Evolutionary conservation across 768 basidiomycete species (phyloP), one percentile per base, ranked within the genome.

Genomic region (Baorangia bicolor): DNA sequence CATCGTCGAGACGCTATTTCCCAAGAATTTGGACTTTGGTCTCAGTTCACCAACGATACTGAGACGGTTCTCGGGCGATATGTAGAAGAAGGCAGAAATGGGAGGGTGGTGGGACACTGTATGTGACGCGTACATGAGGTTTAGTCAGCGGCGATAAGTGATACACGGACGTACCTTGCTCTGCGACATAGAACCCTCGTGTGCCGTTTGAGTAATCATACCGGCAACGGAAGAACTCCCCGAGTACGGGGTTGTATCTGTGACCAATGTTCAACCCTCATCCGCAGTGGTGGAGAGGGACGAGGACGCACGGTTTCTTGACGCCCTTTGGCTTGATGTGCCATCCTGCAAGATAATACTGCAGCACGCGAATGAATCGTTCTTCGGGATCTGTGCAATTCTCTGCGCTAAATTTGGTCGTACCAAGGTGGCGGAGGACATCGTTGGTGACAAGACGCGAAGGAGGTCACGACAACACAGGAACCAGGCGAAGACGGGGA

Each of bases 311-410:
- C 85, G 96, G 96, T 75, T 99, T 99, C 88, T 99, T 99, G 57
- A 98, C 97, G 50, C 94, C 97, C 76, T 91, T 95, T 62, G 97
- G 95, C 74, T 98, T 98, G 77, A 98, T 95, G 74, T 98, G 97
- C 97, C 97, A 99, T 23, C 97, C 97, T n/a, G 92, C 88, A 44
- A 99, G 86, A 70, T 98, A 99, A 71, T 95, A 97, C 59, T 90
- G 88, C 33, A 98, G 79, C 2, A 98, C 93, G 47, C 86, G 82
- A 59, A 96, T 81, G 71, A 98, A 98, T 41, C 97, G 79, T 68
- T 96, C 94, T 70, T 96, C 89, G 31, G 92, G 83, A 65, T 93
- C 86, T 38, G 81, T 78, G 67, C 84, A 86, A n/a, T 83, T 70
- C 61, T 91, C 92, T 43, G 91, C 90, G 38, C 95, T 96, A 66